These are phyloP conservation scores for Crepidotus variabilis DNA, from an alignment of 768 basidiomycete species.

Conservation along the genomic window DNA sequence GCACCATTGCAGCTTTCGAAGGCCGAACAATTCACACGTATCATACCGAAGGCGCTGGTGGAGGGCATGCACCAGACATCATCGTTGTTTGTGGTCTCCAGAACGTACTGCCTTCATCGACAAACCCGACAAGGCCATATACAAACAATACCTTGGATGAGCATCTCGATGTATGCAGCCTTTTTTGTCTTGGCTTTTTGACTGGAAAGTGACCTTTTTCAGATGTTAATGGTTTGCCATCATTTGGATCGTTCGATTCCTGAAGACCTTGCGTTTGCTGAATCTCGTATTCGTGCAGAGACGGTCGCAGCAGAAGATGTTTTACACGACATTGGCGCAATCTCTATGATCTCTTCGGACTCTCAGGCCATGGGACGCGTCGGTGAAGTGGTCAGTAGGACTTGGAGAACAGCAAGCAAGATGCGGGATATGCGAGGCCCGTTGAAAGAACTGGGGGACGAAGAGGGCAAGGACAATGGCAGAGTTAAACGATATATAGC, in stretches of 20 bases:
- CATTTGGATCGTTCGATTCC: slow-evolving; percentile 89
- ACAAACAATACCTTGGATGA: slow-evolving; percentile 91
- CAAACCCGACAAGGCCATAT: slow-evolving; percentile 94
- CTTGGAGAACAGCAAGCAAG: slow-evolving; percentile 97
- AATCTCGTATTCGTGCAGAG: slow-evolving; percentile 94
- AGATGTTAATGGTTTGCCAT: slow-evolving; percentile 99
- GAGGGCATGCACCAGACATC: slow-evolving; percentile 97
- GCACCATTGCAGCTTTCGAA: slow-evolving; percentile 89
- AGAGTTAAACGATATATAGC: slow-evolving; percentile 93
- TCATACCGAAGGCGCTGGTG: slow-evolving; percentile 95
- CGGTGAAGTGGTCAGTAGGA: slow-evolving; percentile 87
- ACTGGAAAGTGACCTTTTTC: neutral
- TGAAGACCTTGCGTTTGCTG: slow-evolving; percentile 94
- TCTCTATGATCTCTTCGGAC: slow-evolving; percentile 95
- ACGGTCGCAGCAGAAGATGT: slow-evolving; percentile 98
- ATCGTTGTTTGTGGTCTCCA: slow-evolving; percentile 90
- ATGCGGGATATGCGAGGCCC: slow-evolving; percentile 81
- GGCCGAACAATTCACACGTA: slow-evolving; percentile 94
- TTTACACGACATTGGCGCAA: slow-evolving; percentile 87
- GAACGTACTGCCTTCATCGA: slow-evolving; percentile 94
- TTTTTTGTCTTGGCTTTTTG: neutral
- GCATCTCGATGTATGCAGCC: slow-evolving; percentile 80
- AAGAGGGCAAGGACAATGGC: slow-evolving; percentile 70
- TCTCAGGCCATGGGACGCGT: slow-evolving; percentile 99
- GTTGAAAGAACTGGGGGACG: slow-evolving; percentile 65